A percentile compares a stretch with the other conserved stretches of the same genome.
phyloP scores from a whole-genome alignment of 2,329 filamentous ascomycete species.

The Neofusicoccum cordaticola region DNA sequence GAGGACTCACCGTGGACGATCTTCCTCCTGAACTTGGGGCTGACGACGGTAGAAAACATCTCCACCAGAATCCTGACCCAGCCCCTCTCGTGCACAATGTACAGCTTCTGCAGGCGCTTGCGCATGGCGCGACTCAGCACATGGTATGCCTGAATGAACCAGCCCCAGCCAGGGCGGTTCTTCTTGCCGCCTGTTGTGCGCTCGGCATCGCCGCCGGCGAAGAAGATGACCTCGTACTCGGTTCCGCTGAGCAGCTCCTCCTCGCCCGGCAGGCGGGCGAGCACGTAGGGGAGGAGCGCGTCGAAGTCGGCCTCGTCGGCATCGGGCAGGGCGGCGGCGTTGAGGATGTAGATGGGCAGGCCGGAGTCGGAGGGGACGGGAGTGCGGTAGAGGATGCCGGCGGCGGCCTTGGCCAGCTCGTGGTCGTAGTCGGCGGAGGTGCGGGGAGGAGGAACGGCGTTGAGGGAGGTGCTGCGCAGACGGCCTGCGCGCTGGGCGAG shows the following conservation, averaged over 20 bases:
- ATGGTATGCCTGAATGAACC: slow-evolving; percentile 58
- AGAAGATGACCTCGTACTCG: slow-evolving; percentile 58
- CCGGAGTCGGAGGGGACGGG: slow-evolving; percentile 50
- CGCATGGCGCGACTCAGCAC: slow-evolving; percentile 53
- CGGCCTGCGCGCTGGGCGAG: slow-evolving; percentile 30
- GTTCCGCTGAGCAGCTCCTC: slow-evolving; percentile 53
- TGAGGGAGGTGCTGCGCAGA: slow-evolving; percentile 45
- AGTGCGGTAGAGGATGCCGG: slow-evolving; percentile 54
- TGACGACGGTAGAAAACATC: slow-evolving; percentile 56
- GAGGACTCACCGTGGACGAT: slow-evolving; percentile 49
- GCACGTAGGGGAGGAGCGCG: slow-evolving; percentile 53
- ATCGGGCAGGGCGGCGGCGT: slow-evolving; percentile 56
- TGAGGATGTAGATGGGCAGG: slow-evolving; percentile 54
- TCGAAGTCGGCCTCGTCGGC: slow-evolving; percentile 55
- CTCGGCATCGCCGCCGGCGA: slow-evolving; percentile 51
- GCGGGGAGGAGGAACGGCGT: slow-evolving; percentile 45
- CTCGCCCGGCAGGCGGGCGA: slow-evolving; percentile 53
- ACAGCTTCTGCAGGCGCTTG: slow-evolving; percentile 55
- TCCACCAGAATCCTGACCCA: slow-evolving; percentile 57
- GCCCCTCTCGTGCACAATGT: slow-evolving; percentile 57
- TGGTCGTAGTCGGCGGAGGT: slow-evolving; percentile 48
- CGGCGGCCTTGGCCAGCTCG: slow-evolving; percentile 48
- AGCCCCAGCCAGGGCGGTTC: slow-evolving; percentile 51
- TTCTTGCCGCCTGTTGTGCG: slow-evolving; percentile 36
- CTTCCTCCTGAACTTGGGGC: slow-evolving; percentile 57